Evolutionary conservation across 805 yeast genomes (phyloP).

Genomic region (Blastobotrys robertii): DNA sequence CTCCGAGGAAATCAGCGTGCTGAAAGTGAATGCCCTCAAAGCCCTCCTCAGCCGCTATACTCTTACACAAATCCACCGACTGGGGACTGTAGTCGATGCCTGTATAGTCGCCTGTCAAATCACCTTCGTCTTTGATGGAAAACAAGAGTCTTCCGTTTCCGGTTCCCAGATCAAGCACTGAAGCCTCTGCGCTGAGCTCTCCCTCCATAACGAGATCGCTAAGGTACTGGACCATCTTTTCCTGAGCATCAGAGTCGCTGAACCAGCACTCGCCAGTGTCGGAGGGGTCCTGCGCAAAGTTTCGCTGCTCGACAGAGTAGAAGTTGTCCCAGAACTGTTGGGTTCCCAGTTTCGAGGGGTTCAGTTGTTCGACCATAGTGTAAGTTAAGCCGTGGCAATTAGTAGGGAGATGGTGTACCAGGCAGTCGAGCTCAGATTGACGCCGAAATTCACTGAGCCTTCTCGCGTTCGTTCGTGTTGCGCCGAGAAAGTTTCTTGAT

Average conservation of each 20-base stretch:
- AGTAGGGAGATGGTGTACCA: too few relatives aligned
- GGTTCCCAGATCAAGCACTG: slow-evolving; percentile 79
- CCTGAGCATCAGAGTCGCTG: slow-evolving; percentile 88
- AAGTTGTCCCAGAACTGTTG: slow-evolving; percentile 87
- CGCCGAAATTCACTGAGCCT: too few relatives aligned
- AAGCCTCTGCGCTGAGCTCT: slow-evolving; percentile 17
- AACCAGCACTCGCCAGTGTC: slow-evolving; percentile 98
- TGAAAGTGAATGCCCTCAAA: slow-evolving; percentile 38
- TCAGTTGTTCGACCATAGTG: slow-evolving; percentile 28
- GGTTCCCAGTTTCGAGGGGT: slow-evolving; percentile 79
- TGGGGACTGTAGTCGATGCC: slow-evolving; percentile 85
- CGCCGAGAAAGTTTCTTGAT: too few relatives aligned
- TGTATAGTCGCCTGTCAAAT: slow-evolving; percentile 39
- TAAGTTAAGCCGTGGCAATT: too few relatives aligned
- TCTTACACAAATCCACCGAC: slow-evolving; percentile 66
- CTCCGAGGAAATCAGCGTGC: slow-evolving; percentile 58
- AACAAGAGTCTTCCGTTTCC: slow-evolving; percentile 92
- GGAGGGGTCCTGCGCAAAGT: slow-evolving; percentile 61
- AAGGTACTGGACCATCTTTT: slow-evolving; percentile 66
- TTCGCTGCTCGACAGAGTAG: slow-evolving; percentile 60
- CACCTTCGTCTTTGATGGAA: slow-evolving; percentile 54
- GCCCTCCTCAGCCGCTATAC: slow-evolving; percentile 36
- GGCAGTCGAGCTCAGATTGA: too few relatives aligned
- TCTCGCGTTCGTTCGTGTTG: too few relatives aligned
- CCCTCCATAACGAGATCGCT: slow-evolving; percentile 34